Conservation (phyloP, 169 alveolate species). For the Cryptosporidium viatorum region DNA sequence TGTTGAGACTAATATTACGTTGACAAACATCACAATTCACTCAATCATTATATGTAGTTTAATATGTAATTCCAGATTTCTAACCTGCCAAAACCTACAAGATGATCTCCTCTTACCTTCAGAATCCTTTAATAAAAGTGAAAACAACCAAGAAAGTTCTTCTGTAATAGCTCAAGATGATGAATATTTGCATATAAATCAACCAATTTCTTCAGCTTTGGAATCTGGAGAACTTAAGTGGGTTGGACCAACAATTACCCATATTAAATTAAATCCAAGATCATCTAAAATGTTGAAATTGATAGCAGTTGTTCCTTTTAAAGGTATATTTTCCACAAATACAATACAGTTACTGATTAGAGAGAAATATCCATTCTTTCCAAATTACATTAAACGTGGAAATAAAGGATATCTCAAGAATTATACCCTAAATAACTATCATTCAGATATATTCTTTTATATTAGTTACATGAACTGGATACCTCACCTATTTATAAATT, state of each 20-base stretch:
- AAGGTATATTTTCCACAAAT: conserved; percentile 61
- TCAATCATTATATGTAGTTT: conserved; percentile 23
- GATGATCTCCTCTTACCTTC: conserved; percentile 43
- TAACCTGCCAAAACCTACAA: not conserved
- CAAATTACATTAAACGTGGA: not conserved
- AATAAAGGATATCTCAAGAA: not conserved
- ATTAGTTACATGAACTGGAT: not conserved
- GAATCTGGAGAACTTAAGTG: conserved; percentile 66
- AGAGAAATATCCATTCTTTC: conserved; percentile 40
- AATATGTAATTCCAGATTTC: conserved; percentile 2
- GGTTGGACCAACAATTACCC: conserved; percentile 47
- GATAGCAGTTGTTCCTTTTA: conserved; percentile 40
- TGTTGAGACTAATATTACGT: conserved; percentile 6
- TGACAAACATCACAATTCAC: conserved; percentile 21
- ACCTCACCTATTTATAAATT: not conserved
- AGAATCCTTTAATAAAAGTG: not conserved
- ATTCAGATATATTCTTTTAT: not conserved
- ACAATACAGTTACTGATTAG: conserved; percentile 27
- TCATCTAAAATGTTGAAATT: conserved; percentile 1
- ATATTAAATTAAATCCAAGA: conserved; percentile 37
- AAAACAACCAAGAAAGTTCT: not conserved
- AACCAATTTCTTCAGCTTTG: not conserved
- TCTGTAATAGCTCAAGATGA: not conserved
- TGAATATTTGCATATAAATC: not conserved
- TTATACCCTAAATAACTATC: not conserved